Evolutionary conservation across 352 stramenopile genomes (phyloP), one percentile per base, ranked within the genome.

Genomic region (Globisporangium sylvaticum): DNA sequence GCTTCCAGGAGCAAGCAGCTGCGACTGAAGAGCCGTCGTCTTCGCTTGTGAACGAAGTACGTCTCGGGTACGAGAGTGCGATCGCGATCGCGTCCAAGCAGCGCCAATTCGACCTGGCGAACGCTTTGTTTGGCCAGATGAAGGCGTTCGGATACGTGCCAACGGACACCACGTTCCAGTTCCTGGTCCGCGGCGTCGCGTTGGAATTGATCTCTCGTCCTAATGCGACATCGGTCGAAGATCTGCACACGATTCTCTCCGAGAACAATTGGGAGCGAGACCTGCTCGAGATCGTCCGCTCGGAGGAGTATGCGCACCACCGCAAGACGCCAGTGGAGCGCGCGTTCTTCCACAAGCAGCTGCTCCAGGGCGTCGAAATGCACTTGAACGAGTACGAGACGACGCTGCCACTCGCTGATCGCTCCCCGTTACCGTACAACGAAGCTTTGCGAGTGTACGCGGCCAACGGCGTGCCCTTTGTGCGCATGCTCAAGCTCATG

Each of bases 51-150:
- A 54, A 75, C 31, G 73, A 89, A 50, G 63, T 90, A 32, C 60
- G 56, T 27, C 67, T 69, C 5, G 82, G 73, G 3, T 93, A 91
- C 65, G 83, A 91, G 56, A 84, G 75, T 46, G 84, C 77, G 50
- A 73, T 93, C 15, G 83, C 84, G 12, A 90, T 93, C 63, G 77
- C 83, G 18, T 78, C 77, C 61, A 93, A 93, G 74, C 84, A 93
- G 69, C 72, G 75, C 29, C 80, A 93, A 63, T 88, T 90, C 37
- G 64, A 74, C 6, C 50, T 91, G 18, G 80, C 79, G 8, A 65
- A 59, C 25, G 73, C 57, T 22, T 69, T 90, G 9, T 66, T 76
- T 27, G 42, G 70, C 34, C 83, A 91, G 72, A 83, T 90, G 75
- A 71, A 81, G 65, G 14, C 63, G 46, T 62, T 90, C 14, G 74